Evolutionary conservation across 2,329 filamentous ascomycete genomes (phyloP).

Genomic region (Ophiostoma quercus): DNA sequence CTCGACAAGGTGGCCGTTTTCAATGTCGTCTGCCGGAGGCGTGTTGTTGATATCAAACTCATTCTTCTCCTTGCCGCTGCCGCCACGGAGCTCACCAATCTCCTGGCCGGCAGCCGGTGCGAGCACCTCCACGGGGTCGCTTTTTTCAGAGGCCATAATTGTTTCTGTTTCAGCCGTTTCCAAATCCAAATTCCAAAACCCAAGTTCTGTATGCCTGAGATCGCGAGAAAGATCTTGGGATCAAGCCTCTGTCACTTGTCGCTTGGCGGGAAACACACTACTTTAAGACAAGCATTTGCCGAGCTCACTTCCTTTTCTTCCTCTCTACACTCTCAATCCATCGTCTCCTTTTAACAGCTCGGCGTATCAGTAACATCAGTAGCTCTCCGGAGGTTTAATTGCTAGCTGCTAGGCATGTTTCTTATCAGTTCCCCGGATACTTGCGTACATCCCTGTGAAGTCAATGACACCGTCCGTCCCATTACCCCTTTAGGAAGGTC

Average conservation of each 20-base stretch:
- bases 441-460: background rate
- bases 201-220: background rate
- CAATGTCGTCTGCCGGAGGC: background rate
- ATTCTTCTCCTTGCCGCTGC: background rate
- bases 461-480: background rate
- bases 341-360: background rate
- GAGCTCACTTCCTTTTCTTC: background rate
- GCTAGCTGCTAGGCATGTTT: background rate
- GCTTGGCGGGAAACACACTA: background rate
- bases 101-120: background rate
- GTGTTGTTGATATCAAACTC: background rate
- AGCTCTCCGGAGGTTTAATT: background rate
- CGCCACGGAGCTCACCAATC: background rate
- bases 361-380: no score
- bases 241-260: background rate
- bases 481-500: background rate
- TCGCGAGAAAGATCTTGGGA: no score
- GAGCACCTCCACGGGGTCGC: background rate
- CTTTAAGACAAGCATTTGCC: background rate
- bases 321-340: background rate
- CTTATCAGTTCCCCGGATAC: slow-evolving; percentile 1
- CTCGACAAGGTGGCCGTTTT: background rate
- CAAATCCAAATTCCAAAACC: background rate
- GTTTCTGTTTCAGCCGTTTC: background rate
- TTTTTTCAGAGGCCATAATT: background rate